Conservation (phyloP, 208 protist species). For the Leishmania major region DNA sequence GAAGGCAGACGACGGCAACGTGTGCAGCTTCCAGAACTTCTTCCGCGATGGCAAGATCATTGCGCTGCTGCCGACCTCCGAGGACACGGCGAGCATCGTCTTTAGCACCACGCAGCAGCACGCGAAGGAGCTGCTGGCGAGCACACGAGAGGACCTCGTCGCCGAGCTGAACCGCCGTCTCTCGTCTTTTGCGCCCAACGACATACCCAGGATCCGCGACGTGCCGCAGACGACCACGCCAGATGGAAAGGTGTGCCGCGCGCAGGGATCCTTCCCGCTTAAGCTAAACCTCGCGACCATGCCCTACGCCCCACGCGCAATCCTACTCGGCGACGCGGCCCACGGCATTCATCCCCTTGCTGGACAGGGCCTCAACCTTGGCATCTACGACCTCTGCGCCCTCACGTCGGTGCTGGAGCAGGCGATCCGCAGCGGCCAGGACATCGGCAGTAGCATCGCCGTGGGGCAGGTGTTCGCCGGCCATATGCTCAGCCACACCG, state of each 20-base stretch:
- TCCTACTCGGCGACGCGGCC: constrained; percentile 88
- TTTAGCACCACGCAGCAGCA: constrained; percentile 77
- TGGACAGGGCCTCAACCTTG: constrained; percentile 93
- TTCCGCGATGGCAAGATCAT: constrained; percentile 86
- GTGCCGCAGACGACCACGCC: constrained; percentile 55
- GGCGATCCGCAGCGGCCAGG: constrained; percentile 69
- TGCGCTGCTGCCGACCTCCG: constrained; percentile 76
- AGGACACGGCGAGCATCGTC: constrained; percentile 83
- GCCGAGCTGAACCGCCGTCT: constrained; percentile 73
- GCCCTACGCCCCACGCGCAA: constrained; percentile 60
- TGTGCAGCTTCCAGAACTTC: constrained; percentile 91
- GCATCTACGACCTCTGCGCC: constrained; percentile 86
- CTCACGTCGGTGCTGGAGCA: constrained; percentile 65
- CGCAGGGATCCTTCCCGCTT: constrained; percentile 77
- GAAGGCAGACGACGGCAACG: constrained; percentile 70
- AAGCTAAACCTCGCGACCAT: constrained; percentile 65
- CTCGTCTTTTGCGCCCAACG: constrained; percentile 61
- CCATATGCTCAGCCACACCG: constrained; percentile 79
- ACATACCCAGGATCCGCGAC: constrained; percentile 76
- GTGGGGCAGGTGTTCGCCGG: constrained; percentile 76
- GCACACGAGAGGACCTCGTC: constrained; percentile 62
- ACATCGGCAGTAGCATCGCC: constrained; percentile 72
- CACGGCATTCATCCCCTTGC: constrained; percentile 93
- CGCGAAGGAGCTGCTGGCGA: constrained; percentile 54
- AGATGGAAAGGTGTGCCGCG: constrained; percentile 46